A percentile compares a stretch with the other conserved stretches of the same genome.
Conservation (phyloP, 176 grass and related monocot genomes). For the Oryza australiensis region DNA sequence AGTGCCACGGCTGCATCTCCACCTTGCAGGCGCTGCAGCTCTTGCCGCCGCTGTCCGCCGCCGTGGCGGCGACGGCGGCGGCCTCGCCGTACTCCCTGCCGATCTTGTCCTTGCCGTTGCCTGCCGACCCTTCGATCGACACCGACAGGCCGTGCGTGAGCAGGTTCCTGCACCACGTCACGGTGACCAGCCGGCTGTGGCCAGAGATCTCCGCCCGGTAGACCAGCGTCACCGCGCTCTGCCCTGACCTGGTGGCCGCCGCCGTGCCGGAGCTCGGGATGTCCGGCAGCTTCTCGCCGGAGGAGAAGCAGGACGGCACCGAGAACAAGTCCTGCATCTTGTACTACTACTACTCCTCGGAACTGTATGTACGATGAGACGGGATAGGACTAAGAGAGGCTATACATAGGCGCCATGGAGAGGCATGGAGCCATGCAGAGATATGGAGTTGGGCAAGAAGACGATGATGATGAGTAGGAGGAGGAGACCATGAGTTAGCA, state of each 20-base stretch:
- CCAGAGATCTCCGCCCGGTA: slow-evolving; percentile 66
- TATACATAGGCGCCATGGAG: slow-evolving; percentile 48
- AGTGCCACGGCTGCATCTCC: slow-evolving; percentile 90
- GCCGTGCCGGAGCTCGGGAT: slow-evolving; percentile 26
- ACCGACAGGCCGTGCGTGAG: slow-evolving; percentile 78
- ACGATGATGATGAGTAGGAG: background rate
- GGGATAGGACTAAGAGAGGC: background rate
- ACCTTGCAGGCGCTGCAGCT: slow-evolving; percentile 67
- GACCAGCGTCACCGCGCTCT: slow-evolving; percentile 57
- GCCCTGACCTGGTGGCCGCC: slow-evolving; percentile 39
- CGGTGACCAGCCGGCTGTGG: slow-evolving; percentile 59
- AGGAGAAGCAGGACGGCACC: slow-evolving; percentile 75
- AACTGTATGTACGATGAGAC: background rate
- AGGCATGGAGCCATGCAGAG: slow-evolving; percentile 39
- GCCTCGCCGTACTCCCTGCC: slow-evolving; percentile 37
- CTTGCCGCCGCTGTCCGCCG: background rate
- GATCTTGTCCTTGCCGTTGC: slow-evolving; percentile 50
- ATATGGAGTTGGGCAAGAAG: slow-evolving; percentile 39
- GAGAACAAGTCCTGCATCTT: slow-evolving; percentile 83
- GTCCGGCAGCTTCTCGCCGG: slow-evolving; percentile 58
- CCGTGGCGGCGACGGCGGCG: background rate
- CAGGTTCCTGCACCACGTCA: slow-evolving; percentile 86
- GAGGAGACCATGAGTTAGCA: slow-evolving; percentile 38
- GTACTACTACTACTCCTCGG: background rate
- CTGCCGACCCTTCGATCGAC: slow-evolving; percentile 57